Conservation (phyloP, 163 green algal species). For the Coccomyxa subellipsoidea region DNA sequence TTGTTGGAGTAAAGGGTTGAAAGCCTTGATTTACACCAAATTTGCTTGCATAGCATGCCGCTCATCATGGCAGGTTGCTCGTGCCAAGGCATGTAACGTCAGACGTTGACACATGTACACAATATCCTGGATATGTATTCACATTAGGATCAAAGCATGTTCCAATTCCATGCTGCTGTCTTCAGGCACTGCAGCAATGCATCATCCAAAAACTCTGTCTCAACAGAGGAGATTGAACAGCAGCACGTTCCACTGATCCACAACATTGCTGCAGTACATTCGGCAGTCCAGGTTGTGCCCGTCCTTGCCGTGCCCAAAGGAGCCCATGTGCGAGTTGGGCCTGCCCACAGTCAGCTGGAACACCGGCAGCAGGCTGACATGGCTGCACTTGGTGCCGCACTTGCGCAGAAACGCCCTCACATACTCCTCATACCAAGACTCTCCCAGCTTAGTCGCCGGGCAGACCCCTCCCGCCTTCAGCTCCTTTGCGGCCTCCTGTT, state of each 20-base stretch:
- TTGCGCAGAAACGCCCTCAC: not conserved
- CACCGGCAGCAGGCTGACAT: slow-evolving; percentile 2
- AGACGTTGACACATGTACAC: too few species aligned
- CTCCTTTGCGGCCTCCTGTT: not conserved
- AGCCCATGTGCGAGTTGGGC: not conserved
- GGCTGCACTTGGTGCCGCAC: not conserved
- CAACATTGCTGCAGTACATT: slow-evolving; percentile 2
- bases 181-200: not conserved
- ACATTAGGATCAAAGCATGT: too few species aligned
- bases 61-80: not conserved
- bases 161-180: not conserved
- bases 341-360: slow-evolving; percentile 3
- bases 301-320: slow-evolving; percentile 4
- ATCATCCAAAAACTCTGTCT: not conserved
- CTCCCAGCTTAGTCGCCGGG: not conserved
- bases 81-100: not conserved
- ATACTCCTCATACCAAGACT: slow-evolving; percentile 1
- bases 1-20: not conserved
- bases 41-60: not conserved
- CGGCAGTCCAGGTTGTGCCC: not conserved
- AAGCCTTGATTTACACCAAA: not conserved
- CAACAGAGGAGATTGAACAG: not conserved
- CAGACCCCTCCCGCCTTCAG: not conserved
- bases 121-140: too few species aligned
- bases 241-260: slow-evolving; percentile 5